Percentiles rank a stretch among this genome's conserved stretches.
phyloP scores from a whole-genome alignment of 139 green algal genomes.

The Medakamo hakoo region DNA sequence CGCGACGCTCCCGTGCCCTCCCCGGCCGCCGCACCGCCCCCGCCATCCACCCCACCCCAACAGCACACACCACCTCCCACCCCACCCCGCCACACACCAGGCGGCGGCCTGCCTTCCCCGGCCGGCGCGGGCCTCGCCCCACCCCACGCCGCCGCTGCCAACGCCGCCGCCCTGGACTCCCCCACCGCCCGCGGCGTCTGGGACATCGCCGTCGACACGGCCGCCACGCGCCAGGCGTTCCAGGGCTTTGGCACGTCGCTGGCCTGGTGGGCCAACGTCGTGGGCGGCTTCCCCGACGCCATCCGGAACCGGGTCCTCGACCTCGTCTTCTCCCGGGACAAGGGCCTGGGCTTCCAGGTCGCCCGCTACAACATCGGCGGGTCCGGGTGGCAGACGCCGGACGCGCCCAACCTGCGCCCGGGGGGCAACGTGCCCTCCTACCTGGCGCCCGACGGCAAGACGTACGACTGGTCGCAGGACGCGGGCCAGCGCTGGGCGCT shows the following conservation, averaged over 20 bases:
- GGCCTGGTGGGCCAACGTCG: constrained; percentile 12
- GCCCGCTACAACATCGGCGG: constrained; percentile 21
- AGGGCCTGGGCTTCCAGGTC: constrained; percentile 16
- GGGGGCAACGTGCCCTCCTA: constrained; percentile 2
- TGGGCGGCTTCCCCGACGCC: neutral
- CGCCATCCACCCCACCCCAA: too few species aligned
- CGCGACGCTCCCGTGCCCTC: too few species aligned
- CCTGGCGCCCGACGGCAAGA: neutral
- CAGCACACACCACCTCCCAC: too few species aligned
- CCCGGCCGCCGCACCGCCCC: too few species aligned
- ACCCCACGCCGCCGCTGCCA: neutral
- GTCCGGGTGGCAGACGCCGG: constrained; percentile 1
- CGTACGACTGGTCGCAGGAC: constrained; percentile 13
- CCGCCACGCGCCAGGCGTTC: constrained; percentile 4
- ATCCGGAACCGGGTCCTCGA: constrained; percentile 7
- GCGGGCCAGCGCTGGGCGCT: constrained; percentile 11
- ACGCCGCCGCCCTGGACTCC: neutral
- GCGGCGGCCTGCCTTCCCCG: too few species aligned
- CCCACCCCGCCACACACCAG: too few species aligned
- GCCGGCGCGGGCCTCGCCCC: too few species aligned
- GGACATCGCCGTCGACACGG: neutral
- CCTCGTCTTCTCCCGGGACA: constrained; percentile 15
- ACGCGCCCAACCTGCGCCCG: constrained; percentile 6
- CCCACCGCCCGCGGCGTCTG: neutral
- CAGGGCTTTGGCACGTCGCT: constrained; percentile 13